Evolutionary conservation across 1,284 basidiomycete species (phyloP).

Genomic region (Ustilago loliicola): DNA sequence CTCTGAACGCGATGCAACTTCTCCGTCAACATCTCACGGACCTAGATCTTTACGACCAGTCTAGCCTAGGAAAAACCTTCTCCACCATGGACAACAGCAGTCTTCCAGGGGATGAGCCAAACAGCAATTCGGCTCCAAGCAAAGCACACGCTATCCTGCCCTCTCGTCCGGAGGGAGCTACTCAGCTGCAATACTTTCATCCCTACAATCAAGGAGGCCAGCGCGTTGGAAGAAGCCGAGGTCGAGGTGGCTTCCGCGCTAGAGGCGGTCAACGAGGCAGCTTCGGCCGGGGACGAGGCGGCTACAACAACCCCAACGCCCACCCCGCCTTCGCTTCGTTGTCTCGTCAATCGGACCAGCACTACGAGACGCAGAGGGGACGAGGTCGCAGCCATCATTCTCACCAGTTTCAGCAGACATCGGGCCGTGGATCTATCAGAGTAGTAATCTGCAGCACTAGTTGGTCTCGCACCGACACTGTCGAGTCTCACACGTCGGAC

Average conservation of each 20-base stretch:
- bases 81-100: not conserved
- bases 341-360: not conserved
- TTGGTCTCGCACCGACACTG: not conserved
- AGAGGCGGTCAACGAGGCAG: not conserved
- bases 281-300: not conserved
- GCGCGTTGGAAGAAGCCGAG: not conserved
- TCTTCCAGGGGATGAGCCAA: not conserved
- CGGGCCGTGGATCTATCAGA: not conserved
- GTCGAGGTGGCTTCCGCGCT: not conserved
- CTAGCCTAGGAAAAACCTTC: not conserved
- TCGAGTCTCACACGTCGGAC: not conserved
- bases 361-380: not conserved
- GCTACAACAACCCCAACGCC: not conserved
- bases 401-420: not conserved
- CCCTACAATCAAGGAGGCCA: not conserved
- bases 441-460: not conserved
- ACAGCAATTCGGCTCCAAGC: too few species aligned
- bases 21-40: not conserved
- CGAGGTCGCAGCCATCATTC: not conserved
- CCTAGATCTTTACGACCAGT: not conserved
- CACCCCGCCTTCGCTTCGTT: not conserved
- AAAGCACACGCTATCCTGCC: not conserved
- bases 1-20: not conserved
- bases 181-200: not conserved
- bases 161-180: not conserved